Percentiles rank a stretch among this genome's conserved stretches.
Evolutionary conservation across 1,139 yeast species (phyloP).

Genomic region (Candida pseudoviswanathii): DNA sequence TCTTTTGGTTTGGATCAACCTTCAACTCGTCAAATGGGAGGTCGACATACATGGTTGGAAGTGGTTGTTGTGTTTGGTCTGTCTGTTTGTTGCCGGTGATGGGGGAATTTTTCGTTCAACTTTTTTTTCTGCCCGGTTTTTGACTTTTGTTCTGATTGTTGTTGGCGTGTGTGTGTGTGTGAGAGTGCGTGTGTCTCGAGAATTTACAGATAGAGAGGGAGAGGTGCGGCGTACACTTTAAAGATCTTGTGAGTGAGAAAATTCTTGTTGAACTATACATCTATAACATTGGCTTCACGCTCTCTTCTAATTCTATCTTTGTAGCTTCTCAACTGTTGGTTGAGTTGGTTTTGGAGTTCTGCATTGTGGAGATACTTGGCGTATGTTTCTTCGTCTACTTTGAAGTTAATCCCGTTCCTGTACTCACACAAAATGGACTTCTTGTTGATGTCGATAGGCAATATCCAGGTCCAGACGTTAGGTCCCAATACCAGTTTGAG

Average conservation of each 20-base stretch:
- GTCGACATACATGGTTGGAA: slow-evolving; percentile 40
- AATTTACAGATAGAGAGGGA: not conserved
- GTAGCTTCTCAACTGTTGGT: slow-evolving; percentile 43
- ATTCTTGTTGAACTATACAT: not conserved
- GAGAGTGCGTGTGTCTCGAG: not conserved
- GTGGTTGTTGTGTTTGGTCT: not conserved
- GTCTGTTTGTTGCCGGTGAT: not conserved
- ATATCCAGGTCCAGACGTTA: slow-evolving; percentile 62
- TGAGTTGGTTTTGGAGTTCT: slow-evolving; percentile 49
- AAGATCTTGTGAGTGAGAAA: not conserved
- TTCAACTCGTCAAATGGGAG: slow-evolving; percentile 50
- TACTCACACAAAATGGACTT: slow-evolving; percentile 24
- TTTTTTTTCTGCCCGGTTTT: not conserved
- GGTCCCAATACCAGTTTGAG: slow-evolving; percentile 77
- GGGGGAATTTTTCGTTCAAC: slow-evolving; percentile 2
- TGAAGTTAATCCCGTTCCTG: slow-evolving; percentile 55
- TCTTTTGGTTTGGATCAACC: slow-evolving; percentile 42
- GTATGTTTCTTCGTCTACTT: slow-evolving; percentile 46
- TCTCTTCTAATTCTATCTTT: slow-evolving; percentile 24
- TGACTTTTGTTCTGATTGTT: slow-evolving; percentile 1
- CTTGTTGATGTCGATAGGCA: slow-evolving; percentile 54
- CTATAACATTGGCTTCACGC: slow-evolving; percentile 13
- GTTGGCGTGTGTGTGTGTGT: not conserved
- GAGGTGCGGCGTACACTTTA: not conserved
- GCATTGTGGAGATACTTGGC: slow-evolving; percentile 44